A percentile compares a stretch with the other conserved stretches of the same genome.
phyloP scores from a whole-genome alignment of 2,329 filamentous ascomycete species.

The Fusarium verrucosum region DNA sequence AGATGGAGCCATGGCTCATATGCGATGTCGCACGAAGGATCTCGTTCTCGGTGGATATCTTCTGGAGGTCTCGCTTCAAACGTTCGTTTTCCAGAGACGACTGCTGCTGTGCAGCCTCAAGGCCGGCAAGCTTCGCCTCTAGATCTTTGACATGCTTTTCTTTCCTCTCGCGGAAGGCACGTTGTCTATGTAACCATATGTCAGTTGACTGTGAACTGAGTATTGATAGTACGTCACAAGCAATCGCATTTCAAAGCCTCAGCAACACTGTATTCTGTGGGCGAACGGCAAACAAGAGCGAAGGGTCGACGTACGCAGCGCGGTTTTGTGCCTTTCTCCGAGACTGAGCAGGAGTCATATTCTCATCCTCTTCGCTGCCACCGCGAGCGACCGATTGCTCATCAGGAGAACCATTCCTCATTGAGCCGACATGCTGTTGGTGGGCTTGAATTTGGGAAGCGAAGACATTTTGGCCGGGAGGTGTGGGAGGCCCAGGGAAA shows the following conservation, averaged over 20 bases:
- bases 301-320: constrained; percentile 62
- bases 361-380: constrained; percentile 66
- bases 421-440: constrained; percentile 38
- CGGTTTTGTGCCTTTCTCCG: constrained; percentile 69
- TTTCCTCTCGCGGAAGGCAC: constrained; percentile 95
- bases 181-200: constrained; percentile 69
- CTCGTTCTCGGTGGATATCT: constrained; percentile 89
- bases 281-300: not conserved
- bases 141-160: constrained; percentile 94
- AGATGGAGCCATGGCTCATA: constrained; percentile 52
- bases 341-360: constrained; percentile 65
- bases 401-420: constrained; percentile 44
- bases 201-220: constrained; percentile 22
- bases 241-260: not conserved
- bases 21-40: constrained; percentile 83
- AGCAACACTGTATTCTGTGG: not conserved
- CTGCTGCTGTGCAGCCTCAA: constrained; percentile 77
- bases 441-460: constrained; percentile 39
- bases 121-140: constrained; percentile 80
- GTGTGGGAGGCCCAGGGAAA: constrained; percentile 60
- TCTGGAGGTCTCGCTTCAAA: constrained; percentile 83
- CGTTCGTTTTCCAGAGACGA: constrained; percentile 86
- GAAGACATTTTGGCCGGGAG: constrained; percentile 55
- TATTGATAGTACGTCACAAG: not conserved
- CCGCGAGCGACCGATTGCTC: constrained; percentile 47